A percentile compares a stretch with the other conserved stretches of the same genome.
These are phyloP conservation scores for Phylloporus sp. DNA, from an alignment of 1,284 basidiomycete species.

Conservation along the genomic window DNA sequence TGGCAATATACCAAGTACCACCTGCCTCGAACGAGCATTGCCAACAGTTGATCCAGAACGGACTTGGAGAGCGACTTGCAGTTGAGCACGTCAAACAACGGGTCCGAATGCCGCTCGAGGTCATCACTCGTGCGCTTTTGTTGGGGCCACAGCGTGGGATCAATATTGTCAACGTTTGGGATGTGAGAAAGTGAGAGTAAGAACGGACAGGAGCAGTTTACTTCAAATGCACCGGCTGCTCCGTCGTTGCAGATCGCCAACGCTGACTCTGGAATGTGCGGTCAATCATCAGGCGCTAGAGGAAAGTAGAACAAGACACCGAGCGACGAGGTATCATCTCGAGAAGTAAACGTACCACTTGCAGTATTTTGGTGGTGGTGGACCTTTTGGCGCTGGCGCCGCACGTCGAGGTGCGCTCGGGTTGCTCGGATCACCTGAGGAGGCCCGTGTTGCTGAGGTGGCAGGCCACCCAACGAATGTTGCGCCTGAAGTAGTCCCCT, in stretches of 20 bases:
- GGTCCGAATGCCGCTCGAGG: constrained; percentile 86
- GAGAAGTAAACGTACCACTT: too few species aligned
- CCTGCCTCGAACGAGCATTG: constrained; percentile 68
- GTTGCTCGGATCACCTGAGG: constrained; percentile 52
- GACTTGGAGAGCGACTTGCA: constrained; percentile 84
- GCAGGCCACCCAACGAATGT: constrained; percentile 33
- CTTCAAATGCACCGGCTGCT: constrained; percentile 71
- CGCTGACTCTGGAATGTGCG: constrained; percentile 83
- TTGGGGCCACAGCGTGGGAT: constrained; percentile 61
- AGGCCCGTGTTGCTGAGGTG: constrained; percentile 40
- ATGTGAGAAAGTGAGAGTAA: background rate
- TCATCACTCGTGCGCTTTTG: constrained; percentile 89
- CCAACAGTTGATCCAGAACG: constrained; percentile 73
- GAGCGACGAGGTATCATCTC: background rate
- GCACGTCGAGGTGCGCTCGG: constrained; percentile 48
- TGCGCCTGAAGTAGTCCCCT: constrained; percentile 32
- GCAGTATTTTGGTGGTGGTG: constrained; percentile 86
- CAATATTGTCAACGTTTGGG: background rate
- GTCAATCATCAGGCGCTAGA: constrained; percentile 87
- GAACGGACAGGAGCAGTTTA: constrained; percentile 74
- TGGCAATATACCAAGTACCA: background rate
- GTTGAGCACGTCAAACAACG: constrained; percentile 92
- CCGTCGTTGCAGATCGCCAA: constrained; percentile 71
- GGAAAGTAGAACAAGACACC: background rate
- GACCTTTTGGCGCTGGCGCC: constrained; percentile 42